Base-by-base conservation (phyloP, 2,329 filamentous ascomycete genomes). In the Nemania diffusa region DNA sequence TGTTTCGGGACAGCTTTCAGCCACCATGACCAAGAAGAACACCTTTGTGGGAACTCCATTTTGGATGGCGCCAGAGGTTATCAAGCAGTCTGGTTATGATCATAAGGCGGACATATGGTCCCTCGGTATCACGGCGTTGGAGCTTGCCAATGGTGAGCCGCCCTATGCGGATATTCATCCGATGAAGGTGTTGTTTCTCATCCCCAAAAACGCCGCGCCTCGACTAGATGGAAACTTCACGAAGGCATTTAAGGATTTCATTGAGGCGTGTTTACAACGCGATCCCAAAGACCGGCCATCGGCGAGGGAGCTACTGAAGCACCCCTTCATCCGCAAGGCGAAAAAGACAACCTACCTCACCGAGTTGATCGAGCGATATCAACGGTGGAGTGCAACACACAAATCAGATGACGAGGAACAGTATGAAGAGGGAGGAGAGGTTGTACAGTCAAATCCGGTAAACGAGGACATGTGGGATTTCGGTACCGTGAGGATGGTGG, bases 1-100 rank as follows among this genome's bases (percentile, higher is more conserved):
- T 65, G 96, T 99, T 6, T 97, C 95, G 0, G 95, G 95, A 29
- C 96, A 98, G 81, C 86, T 98, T 24, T 97, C 95, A 9, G 95
- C 95, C 6, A 99, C 95, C 57, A 98, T 98, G 94, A 97, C 95
- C 69, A 98, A 98, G 85, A 98, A 98, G 83, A 98, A 98, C 78
- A 98, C 95, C 0, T 99, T 98, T 79, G 95, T 99, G 34, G 96
- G 96, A 37, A 98, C 95, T 0, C 95, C 96, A 1, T 99, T 98
- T 79, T 99, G 96, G 96, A 99, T 99, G 95, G 95, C 96, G 2
- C 95, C 95, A 11, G 95, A 99, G 81, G 95, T 98, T 62, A 99
- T 99, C 80, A 97, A 97, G 82, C 95, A 99, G 79, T 97, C 94
- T 65, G 95, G 95, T 56, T 97, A 98, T 82, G 95, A 97, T 79